Conservation (phyloP, 257 asterid genomes). For the Eustoma russellianum region DNA sequence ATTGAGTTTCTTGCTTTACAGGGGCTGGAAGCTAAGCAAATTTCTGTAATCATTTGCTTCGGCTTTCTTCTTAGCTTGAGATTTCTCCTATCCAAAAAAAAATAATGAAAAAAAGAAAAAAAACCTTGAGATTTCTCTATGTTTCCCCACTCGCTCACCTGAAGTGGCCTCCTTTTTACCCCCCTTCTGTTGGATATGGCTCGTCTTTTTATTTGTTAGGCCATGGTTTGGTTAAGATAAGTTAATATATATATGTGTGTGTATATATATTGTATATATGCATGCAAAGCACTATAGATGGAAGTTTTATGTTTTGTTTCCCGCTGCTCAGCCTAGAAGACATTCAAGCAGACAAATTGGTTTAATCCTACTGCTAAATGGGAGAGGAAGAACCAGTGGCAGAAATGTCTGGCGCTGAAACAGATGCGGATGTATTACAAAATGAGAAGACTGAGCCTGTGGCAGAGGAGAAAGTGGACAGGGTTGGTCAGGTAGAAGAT, state of each 20-base stretch:
- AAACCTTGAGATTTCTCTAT: too few relatives aligned
- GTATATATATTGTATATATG: too few relatives aligned
- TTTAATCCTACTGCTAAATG: constrained; percentile 29
- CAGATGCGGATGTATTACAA: constrained; percentile 25
- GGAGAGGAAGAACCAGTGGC: constrained; percentile 48
- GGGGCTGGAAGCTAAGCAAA: not conserved
- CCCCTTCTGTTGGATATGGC: too few relatives aligned
- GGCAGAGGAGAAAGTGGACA: constrained; percentile 18
- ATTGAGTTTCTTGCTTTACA: too few relatives aligned
- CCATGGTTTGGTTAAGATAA: not conserved
- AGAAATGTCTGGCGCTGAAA: constrained; percentile 29
- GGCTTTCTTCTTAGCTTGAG: too few relatives aligned
- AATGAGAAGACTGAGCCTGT: constrained; percentile 1
- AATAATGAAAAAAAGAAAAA: too few relatives aligned
- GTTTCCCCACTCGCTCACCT: too few relatives aligned
- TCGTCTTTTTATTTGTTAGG: not conserved
- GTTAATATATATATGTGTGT: not conserved
- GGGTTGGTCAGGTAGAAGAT: constrained; percentile 14
- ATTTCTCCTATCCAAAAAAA: too few relatives aligned
- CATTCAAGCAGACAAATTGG: not conserved
- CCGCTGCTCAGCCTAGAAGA: constrained; percentile 2
- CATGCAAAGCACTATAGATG: not conserved
- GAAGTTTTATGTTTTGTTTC: not conserved
- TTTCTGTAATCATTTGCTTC: too few relatives aligned
- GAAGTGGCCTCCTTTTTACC: too few relatives aligned